These are phyloP conservation scores for Trypanosoma grayi DNA, from an alignment of 208 protist species.

Conservation along the genomic window DNA sequence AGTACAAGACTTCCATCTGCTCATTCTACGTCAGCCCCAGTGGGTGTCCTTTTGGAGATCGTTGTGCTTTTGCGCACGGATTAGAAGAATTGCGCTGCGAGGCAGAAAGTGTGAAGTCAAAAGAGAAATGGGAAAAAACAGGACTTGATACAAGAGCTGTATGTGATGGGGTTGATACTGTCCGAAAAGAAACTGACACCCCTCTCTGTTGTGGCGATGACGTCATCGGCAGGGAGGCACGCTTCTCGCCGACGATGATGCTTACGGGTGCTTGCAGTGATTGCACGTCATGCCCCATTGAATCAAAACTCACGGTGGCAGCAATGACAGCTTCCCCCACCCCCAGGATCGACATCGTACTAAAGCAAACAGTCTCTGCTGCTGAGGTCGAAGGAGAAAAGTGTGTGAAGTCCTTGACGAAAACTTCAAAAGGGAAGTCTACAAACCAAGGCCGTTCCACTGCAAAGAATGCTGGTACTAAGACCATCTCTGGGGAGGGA, in stretches of 20 bases:
- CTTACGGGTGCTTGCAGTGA: too few relatives aligned
- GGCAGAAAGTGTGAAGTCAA: slow-evolving; percentile 1
- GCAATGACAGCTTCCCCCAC: not conserved
- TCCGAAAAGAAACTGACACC: not conserved
- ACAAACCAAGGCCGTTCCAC: not conserved
- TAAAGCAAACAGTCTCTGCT: not conserved
- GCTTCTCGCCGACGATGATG: too few relatives aligned
- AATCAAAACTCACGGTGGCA: too few relatives aligned
- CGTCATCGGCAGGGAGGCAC: too few relatives aligned
- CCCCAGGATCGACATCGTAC: not conserved
- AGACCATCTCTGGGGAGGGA: not conserved
- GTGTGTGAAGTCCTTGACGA: slow-evolving; percentile 15
- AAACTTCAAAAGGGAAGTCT: slow-evolving; percentile 16
- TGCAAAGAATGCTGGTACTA: not conserved
- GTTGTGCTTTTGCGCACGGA: slow-evolving; percentile 83
- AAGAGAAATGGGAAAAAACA: not conserved
- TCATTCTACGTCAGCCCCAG: slow-evolving; percentile 52
- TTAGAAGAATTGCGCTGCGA: slow-evolving; percentile 61
- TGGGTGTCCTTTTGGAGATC: slow-evolving; percentile 70
- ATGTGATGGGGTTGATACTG: not conserved
- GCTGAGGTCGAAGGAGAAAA: not conserved
- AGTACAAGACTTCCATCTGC: slow-evolving; percentile 87
- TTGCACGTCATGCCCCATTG: too few relatives aligned
- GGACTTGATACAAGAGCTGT: not conserved
- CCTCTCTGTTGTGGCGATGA: not conserved